These are phyloP conservation scores for Geosmithia flava DNA, from an alignment of 2,329 filamentous ascomycete genomes.

Conservation along the genomic window DNA sequence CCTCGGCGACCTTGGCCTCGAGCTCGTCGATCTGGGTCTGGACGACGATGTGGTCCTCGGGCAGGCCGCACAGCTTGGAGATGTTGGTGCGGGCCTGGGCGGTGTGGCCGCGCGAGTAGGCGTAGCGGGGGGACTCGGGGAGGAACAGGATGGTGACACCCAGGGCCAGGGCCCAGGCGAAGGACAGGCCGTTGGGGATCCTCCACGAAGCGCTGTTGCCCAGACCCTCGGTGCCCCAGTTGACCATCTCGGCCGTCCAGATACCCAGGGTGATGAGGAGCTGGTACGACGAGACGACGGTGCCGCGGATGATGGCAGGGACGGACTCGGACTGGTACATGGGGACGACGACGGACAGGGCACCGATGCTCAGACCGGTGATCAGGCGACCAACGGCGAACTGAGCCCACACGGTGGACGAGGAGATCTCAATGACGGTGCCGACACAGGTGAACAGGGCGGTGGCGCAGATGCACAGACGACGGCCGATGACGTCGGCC, in stretches of 20 bases:
- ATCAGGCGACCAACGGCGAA: constrained; percentile 52
- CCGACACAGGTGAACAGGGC: constrained; percentile 52
- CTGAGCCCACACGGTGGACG: constrained; percentile 44
- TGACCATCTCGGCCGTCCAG: constrained; percentile 43
- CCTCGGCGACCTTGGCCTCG: constrained; percentile 34
- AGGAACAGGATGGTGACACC: constrained; percentile 36
- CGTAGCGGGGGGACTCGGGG: constrained; percentile 14
- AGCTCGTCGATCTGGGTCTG: constrained; percentile 38
- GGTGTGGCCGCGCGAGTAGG: not conserved
- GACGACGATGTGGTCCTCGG: constrained; percentile 24
- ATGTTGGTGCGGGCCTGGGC: constrained; percentile 15
- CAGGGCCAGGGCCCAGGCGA: constrained; percentile 41
- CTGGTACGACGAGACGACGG: constrained; percentile 53
- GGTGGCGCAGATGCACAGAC: constrained; percentile 47
- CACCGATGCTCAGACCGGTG: constrained; percentile 54
- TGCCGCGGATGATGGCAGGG: constrained; percentile 50
- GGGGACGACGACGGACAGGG: constrained; percentile 49
- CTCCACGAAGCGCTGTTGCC: constrained; percentile 43
- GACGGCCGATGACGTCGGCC: constrained; percentile 49
- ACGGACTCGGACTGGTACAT: constrained; percentile 60
- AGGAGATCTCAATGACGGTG: constrained; percentile 51
- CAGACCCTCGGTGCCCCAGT: constrained; percentile 44
- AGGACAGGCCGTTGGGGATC: constrained; percentile 45
- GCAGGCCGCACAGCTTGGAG: constrained; percentile 29
- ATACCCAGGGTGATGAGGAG: constrained; percentile 60